Percentiles rank a stretch among this genome's conserved stretches.
These are phyloP conservation scores for Alternaria consortialis DNA, from an alignment of 2,329 filamentous ascomycete genomes.

Conservation along the genomic window DNA sequence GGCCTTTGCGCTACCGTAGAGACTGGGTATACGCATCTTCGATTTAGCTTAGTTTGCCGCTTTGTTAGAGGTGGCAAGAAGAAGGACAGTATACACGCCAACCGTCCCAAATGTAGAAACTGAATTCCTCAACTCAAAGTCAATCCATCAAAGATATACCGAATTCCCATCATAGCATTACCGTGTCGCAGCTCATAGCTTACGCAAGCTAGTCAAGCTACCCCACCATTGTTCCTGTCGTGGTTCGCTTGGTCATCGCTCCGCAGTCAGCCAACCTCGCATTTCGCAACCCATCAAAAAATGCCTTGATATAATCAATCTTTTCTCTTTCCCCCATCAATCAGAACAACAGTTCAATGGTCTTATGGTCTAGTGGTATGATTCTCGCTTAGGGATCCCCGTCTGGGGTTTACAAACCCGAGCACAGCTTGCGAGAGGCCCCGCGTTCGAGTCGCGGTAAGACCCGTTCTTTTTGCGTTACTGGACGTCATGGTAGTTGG, in stretches of 20 bases:
- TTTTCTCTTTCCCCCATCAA: too few species aligned
- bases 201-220: not conserved
- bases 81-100: not conserved
- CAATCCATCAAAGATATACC: not conserved
- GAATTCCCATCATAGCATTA: not conserved
- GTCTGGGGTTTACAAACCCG: constrained; percentile 12
- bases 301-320: too few species aligned
- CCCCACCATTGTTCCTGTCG: not conserved
- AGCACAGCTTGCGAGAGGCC: constrained; percentile 44
- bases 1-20: too few species aligned
- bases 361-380: constrained; percentile 66
- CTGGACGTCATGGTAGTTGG: too few species aligned
- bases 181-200: not conserved
- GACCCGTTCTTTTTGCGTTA: constrained; percentile 16
- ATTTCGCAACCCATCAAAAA: too few species aligned
- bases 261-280: too few species aligned
- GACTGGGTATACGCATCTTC: not conserved
- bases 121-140: not conserved
- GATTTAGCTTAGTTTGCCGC: not conserved
- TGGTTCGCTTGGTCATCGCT: too few species aligned
- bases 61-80: not conserved
- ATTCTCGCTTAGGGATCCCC: constrained; percentile 71
- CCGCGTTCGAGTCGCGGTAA: constrained; percentile 40
- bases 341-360: not conserved
- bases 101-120: not conserved